Conservation (phyloP, 352 stramenopile genomes). For the Phytophthora tentaculata region DNA sequence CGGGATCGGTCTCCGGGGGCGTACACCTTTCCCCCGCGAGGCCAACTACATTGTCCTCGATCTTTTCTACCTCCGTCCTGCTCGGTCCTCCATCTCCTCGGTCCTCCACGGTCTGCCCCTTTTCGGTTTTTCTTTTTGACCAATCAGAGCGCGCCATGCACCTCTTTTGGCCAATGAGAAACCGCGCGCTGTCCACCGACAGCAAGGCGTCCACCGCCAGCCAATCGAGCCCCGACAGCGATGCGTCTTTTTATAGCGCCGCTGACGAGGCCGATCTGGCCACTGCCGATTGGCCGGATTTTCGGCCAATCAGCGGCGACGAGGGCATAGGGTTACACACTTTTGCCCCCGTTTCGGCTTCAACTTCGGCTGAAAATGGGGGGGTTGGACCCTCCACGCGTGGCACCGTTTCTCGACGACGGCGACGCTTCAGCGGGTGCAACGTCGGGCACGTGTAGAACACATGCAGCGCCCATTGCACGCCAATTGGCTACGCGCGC, state of each 20-base stretch:
- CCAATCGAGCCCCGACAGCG: slow-evolving; percentile 16
- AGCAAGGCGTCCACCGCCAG: slow-evolving; percentile 16
- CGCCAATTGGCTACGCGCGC: not conserved
- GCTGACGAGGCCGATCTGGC: not conserved
- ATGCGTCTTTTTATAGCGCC: slow-evolving; percentile 15
- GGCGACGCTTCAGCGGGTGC: not conserved
- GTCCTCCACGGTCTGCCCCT: too few species aligned
- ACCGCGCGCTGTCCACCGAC: slow-evolving; percentile 3
- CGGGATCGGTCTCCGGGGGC: slow-evolving; percentile 19
- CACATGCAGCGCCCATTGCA: slow-evolving; percentile 3
- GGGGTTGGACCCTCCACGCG: not conserved
- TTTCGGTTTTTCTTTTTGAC: slow-evolving; percentile 9
- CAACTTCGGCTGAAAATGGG: not conserved
- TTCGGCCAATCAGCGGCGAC: not conserved
- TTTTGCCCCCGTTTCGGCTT: slow-evolving; percentile 6
- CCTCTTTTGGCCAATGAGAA: slow-evolving; percentile 13
- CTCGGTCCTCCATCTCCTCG: too few species aligned
- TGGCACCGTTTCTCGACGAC: not conserved
- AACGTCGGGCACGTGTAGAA: slow-evolving; percentile 1
- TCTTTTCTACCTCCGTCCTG: too few species aligned
- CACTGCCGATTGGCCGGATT: not conserved
- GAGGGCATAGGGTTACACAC: slow-evolving; percentile 1
- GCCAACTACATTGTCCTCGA: too few species aligned
- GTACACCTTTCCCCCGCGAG: slow-evolving; percentile 15
- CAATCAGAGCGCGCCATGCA: slow-evolving; percentile 6